Conservation (phyloP, 805 yeast species). For the Metschnikowia vanudenii region DNA sequence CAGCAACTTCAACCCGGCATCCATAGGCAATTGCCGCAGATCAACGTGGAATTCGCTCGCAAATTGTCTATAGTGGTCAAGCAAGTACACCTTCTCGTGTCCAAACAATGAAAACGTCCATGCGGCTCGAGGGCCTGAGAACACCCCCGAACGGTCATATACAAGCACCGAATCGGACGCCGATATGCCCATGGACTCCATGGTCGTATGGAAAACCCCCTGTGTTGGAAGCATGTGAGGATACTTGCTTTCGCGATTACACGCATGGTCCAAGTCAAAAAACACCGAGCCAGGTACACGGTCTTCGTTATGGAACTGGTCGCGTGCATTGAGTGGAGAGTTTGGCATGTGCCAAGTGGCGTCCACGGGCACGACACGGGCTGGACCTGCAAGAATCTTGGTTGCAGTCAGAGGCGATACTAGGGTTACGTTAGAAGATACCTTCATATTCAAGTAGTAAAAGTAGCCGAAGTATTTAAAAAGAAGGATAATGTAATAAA, state of each 20-base stretch:
- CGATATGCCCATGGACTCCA: conserved; percentile 55
- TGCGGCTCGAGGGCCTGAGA: conserved; percentile 86
- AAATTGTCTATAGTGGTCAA: conserved; percentile 67
- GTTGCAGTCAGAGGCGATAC: conserved; percentile 5
- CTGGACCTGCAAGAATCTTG: conserved; percentile 14
- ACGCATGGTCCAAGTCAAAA: conserved; percentile 20
- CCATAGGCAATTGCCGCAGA: conserved; percentile 11
- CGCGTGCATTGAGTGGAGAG: conserved; percentile 53
- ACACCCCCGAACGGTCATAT: conserved; percentile 82
- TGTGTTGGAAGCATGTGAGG: conserved; percentile 90
- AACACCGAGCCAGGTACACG: conserved; percentile 41
- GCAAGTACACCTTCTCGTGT: conserved; percentile 63
- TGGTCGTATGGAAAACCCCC: conserved; percentile 51
- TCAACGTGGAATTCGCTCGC: conserved; percentile 38
- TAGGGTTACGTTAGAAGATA: background rate
- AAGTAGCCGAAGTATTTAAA: too few relatives aligned
- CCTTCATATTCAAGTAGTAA: background rate
- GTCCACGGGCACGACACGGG: conserved; percentile 60
- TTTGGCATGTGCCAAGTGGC: conserved; percentile 94
- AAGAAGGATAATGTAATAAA: too few relatives aligned
- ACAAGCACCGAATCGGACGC: conserved; percentile 64
- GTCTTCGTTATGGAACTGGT: conserved; percentile 51
- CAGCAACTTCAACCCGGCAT: conserved; percentile 12
- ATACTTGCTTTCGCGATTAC: conserved; percentile 50
- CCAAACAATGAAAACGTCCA: conserved; percentile 87